Base-by-base conservation (phyloP, 2,329 filamentous ascomycete species). In the Paramyrothecium roridum region DNA sequence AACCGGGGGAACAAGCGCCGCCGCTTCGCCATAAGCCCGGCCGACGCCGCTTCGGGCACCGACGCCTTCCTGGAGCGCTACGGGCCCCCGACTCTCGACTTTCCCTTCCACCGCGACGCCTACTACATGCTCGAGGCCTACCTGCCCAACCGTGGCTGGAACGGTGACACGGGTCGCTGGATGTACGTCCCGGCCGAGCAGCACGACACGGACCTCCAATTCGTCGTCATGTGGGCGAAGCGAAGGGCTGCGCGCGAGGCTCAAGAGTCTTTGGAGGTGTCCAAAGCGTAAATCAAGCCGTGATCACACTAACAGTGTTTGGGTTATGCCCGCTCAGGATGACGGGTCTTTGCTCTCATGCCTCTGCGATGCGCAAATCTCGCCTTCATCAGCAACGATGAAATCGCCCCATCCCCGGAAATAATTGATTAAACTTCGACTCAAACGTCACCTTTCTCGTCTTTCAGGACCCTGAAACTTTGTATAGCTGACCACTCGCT, bases 51-150 rank as follows among this genome's bases (percentile, higher is more conserved):
- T n/a, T 50, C 48, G 21, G 48, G 48, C 48, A 50, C 48, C 23
- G 48, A 50, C 22, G 23, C 48, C 11, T 50, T 50, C 48, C 48
- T 50, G 13, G 22, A 50, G 48, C 11, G 22, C 22, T 12, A 33
- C 21, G 48, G 48, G 11, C 48, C 48, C 22, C 22, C 48, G 11
- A 50, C 48, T 10, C 48, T 50, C n/a, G 48, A 50, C 17, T 30
- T 50, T n/a, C 48, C 48, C 8, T 50, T 50, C 48, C 48, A 50
- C 23, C 48, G 48, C 21, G 48, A 50, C 23, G 48, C 48, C 26
- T 50, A 50, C 19, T 50, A 50, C 48, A 50, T 50, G 48, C 48
- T 50, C 22, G 48, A 50, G 23, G 48, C 48, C 11, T 50, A 50
- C 26, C 48, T 50, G 23, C 48, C 48, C 22, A 50, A 50, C 48